phyloP scores from a whole-genome alignment of 2,329 filamentous ascomycete species.

The Arthroderma uncinatum region DNA sequence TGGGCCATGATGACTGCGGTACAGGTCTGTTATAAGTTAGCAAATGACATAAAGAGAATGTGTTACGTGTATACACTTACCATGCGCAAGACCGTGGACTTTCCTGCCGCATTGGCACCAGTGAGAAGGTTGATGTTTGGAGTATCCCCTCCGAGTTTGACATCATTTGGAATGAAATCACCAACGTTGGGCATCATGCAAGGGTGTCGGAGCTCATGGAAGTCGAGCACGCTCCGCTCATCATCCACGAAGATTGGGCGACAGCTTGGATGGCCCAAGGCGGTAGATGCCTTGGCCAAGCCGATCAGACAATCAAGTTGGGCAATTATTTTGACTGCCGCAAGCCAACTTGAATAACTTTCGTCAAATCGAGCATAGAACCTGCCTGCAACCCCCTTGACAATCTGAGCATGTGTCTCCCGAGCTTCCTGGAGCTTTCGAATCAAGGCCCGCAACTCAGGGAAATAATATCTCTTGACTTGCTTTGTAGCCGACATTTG shows the following conservation, averaged over 20 bases:
- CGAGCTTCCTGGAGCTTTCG: constrained; percentile 85
- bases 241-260: constrained; percentile 78
- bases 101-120: constrained; percentile 92
- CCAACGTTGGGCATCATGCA: constrained; percentile 83
- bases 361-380: constrained; percentile 84
- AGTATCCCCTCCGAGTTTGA: constrained; percentile 67
- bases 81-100: constrained; percentile 94
- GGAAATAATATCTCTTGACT: constrained; percentile 89
- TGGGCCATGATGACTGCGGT: constrained; percentile 96
- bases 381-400: constrained; percentile 70
- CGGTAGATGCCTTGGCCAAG: constrained; percentile 74
- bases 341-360: constrained; percentile 74
- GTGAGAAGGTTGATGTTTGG: constrained; percentile 86
- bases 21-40: constrained; percentile 53
- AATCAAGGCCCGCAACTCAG: constrained; percentile 69
- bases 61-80: constrained; percentile 38
- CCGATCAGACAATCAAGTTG: constrained; percentile 93
- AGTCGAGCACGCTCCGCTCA: constrained; percentile 78
- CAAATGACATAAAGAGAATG: not conserved
- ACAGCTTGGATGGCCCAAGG: constrained; percentile 76
- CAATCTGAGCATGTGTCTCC: constrained; percentile 82
- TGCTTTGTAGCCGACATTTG: constrained; percentile 91
- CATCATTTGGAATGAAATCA: constrained; percentile 94
- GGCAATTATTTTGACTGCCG: constrained; percentile 77
- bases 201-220: constrained; percentile 83